Evolutionary conservation across 176 grass and related monocot species (phyloP), one percentile per base, ranked within the genome.

Genomic region (Phoenix roebelenii): DNA sequence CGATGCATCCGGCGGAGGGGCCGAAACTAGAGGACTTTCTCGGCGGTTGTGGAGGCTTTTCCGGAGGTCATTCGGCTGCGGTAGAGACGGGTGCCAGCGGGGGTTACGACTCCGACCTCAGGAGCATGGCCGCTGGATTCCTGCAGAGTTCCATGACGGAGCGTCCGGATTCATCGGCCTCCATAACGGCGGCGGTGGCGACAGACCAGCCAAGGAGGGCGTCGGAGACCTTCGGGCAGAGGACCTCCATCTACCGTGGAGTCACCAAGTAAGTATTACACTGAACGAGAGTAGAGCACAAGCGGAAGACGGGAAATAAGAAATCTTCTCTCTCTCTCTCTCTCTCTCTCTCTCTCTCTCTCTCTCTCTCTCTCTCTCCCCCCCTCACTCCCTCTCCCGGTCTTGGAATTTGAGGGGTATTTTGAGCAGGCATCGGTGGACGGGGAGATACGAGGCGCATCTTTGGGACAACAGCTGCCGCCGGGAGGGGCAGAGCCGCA

Each of bases 381-480:
- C n/a, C n/a, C 20, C 20, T 20, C 20, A 20, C 20, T 20, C 20
- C 20, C 25, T 28, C 26, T 28, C 26, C 5, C 35, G 9, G 10
- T 12, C 1, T 44, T 14, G 35, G 35, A 44, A 44, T 44, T 44
- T 44, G 35, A 44, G 17, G 10, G 24, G 51, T 10, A 5, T 22
- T 63, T 57, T 51, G 10, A 5, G 68, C 71, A 95, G 91, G 68
- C 91, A 96, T 58, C 65, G 91, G 63, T 96, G 91, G 91, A 96
- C 91, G 4, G 91, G 91, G 32, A 76, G 91, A 48, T 96, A 96
- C 14, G 91, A 96, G 81, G 91, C 91, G n/a, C 91, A 96, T 71
- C 80, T 96, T n/a, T 96, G 91, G 91, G 91, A 96, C 70, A 96
- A 96, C 48, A 90, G 86, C 79, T 96, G 91, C 75, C 91, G 86